These are phyloP conservation scores for Durotheca rogersii DNA, from an alignment of 495 filamentous ascomycete genomes.

Conservation along the genomic window DNA sequence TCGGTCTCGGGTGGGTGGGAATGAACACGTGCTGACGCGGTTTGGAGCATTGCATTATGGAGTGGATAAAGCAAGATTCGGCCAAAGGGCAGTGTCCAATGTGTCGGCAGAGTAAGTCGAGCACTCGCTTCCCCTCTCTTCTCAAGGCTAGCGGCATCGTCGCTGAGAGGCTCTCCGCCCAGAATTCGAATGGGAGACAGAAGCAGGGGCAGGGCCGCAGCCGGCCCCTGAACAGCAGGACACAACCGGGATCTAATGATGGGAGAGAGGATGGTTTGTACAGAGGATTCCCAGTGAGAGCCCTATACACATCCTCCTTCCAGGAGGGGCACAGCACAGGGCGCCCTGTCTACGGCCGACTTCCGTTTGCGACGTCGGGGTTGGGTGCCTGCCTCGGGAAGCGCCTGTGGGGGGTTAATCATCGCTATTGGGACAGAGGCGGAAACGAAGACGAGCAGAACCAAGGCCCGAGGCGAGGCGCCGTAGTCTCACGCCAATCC, in stretches of 20 bases:
- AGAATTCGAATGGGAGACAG: slow-evolving; percentile 67
- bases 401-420: too few species aligned
- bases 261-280: slow-evolving; percentile 1
- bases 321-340: too few species aligned
- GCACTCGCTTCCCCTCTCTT: too few species aligned
- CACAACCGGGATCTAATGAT: slow-evolving; percentile 22
- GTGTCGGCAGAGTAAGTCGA: slow-evolving; percentile 84
- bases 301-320: too few species aligned
- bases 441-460: too few species aligned
- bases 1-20: neutral
- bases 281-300: neutral
- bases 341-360: too few species aligned
- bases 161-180: slow-evolving; percentile 31
- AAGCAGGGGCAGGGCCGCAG: slow-evolving; percentile 14
- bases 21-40: slow-evolving; percentile 20
- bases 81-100: slow-evolving; percentile 95
- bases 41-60: slow-evolving; percentile 86
- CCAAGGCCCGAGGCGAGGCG: too few species aligned
- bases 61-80: slow-evolving; percentile 93
- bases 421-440: too few species aligned
- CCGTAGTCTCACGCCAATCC: too few species aligned
- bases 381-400: too few species aligned
- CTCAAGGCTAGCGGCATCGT: neutral
- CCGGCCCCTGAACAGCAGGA: slow-evolving; percentile 23
- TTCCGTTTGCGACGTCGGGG: too few species aligned